Evolutionary conservation across 2,329 filamentous ascomycete genomes (phyloP), one percentile per base, ranked within the genome.

Genomic region (Ilyonectria sp.): DNA sequence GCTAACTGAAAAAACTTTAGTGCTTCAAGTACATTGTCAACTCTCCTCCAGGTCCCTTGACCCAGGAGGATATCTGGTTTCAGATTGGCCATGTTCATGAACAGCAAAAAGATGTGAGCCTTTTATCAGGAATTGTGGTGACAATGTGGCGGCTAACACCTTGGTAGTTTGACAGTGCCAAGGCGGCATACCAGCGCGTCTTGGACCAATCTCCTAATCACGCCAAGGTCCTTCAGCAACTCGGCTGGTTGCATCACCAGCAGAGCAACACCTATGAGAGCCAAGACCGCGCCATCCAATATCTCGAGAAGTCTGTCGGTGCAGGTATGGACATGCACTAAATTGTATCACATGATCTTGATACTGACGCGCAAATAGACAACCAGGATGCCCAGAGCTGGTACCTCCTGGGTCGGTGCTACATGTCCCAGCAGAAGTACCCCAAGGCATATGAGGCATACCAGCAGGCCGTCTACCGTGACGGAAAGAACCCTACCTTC

Each of bases 391-490:
- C 96, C 26, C 96, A 98, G 83, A 98, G 95, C 83, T 99, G 96
- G 96, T 99, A 99, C 82, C 89, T 99, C 31, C 90, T 99, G 58
- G 96, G 96, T 49, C 91, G 96, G 75, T 98, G 96, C 85, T 99
- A 98, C 86, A 98, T 99, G 96, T 97, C 95, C 72, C 95, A 98
- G 83, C 94, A 97, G 81, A 98, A 98, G 81, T 98, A 98, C 76
- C 95, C 95, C 77, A 98, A 98, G 81, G 96, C 96, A 0, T 98
- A 98, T 76, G 96, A 99, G 79, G 95, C 96, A 6, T 98, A 98
- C 81, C 96, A 99, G 80, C 96, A 99, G 84, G 96, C 96, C 3
- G 96, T 99, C 44, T 99, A 99, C 79, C 94, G 96, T 64, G 96
- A 99, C 79, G 96, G 96, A 37, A 92, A 96, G 74, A 98, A 98